Evolutionary conservation across 805 yeast genomes (phyloP).

Genomic region (Myxozyma geophila): DNA sequence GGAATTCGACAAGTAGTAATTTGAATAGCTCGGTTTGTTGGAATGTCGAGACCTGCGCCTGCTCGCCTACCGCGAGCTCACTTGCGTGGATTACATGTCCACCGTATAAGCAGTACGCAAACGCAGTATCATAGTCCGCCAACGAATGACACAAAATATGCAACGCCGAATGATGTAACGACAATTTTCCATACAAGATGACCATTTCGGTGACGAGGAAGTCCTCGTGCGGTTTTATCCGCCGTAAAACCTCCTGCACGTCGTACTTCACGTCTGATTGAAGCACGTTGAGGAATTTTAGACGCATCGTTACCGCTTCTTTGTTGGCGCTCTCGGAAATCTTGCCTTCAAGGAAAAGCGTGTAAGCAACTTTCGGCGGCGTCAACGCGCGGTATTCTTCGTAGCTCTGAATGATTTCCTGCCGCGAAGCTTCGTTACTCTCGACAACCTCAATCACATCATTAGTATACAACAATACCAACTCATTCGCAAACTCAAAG

Average conservation of each 20-base stretch:
- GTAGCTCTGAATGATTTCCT: slow-evolving; percentile 38
- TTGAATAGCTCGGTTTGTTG: slow-evolving; percentile 40
- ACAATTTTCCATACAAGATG: slow-evolving; percentile 41
- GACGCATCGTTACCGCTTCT: slow-evolving; percentile 36
- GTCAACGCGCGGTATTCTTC: slow-evolving; percentile 37
- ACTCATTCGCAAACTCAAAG: slow-evolving; percentile 42
- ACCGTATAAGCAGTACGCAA: slow-evolving; percentile 44
- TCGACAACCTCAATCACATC: slow-evolving; percentile 43
- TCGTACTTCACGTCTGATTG: slow-evolving; percentile 38
- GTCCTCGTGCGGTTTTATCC: slow-evolving; percentile 41
- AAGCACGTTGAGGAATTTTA: slow-evolving; percentile 40
- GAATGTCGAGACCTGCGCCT: slow-evolving; percentile 19
- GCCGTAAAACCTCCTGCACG: slow-evolving; percentile 36
- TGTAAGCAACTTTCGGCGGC: slow-evolving; percentile 46
- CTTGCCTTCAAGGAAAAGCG: slow-evolving; percentile 36
- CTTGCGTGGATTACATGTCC: slow-evolving; percentile 33
- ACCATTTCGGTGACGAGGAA: slow-evolving; percentile 44
- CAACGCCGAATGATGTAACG: slow-evolving; percentile 43
- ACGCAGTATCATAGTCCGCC: slow-evolving; percentile 45
- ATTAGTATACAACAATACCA: slow-evolving; percentile 44
- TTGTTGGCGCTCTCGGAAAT: slow-evolving; percentile 19
- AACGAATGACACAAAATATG: slow-evolving; percentile 43
- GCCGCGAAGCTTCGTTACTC: slow-evolving; percentile 27
- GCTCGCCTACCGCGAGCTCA: slow-evolving; percentile 16
- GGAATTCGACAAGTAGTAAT: slow-evolving; percentile 40